These are phyloP conservation scores for Phytophthora brassicae DNA, from an alignment of 352 stramenopile species.

Conservation along the genomic window DNA sequence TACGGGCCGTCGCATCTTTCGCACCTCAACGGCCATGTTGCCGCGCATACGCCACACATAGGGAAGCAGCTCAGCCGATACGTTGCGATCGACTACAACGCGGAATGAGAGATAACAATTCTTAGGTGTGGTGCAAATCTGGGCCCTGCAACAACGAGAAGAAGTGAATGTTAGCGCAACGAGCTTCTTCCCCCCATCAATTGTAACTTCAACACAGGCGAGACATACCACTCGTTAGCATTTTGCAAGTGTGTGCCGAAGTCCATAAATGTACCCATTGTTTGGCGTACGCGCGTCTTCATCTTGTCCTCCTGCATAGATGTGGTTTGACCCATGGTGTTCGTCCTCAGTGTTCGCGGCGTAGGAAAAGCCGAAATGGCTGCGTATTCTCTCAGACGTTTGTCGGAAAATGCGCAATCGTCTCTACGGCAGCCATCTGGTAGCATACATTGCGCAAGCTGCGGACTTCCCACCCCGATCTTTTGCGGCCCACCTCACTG, in stretches of 20 bases:
- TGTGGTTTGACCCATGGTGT: slow-evolving; percentile 63
- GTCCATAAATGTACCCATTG: slow-evolving; percentile 73
- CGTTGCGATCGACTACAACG: slow-evolving; percentile 64
- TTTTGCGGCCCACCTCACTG: neutral
- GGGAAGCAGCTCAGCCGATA: slow-evolving; percentile 63
- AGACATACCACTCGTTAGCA: slow-evolving; percentile 73
- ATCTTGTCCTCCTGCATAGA: slow-evolving; percentile 75
- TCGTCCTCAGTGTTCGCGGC: neutral
- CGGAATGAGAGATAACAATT: slow-evolving; percentile 76
- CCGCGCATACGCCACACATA: slow-evolving; percentile 72
- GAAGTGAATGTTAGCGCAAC: neutral
- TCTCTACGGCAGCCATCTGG: slow-evolving; percentile 26
- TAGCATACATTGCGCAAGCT: slow-evolving; percentile 14
- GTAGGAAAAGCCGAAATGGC: slow-evolving; percentile 35
- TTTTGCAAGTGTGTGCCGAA: slow-evolving; percentile 72
- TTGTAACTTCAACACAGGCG: slow-evolving; percentile 17
- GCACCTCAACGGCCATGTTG: slow-evolving; percentile 73
- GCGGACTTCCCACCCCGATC: slow-evolving; percentile 12
- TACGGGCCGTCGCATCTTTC: slow-evolving; percentile 63
- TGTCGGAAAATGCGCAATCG: slow-evolving; percentile 19
- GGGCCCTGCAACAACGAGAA: slow-evolving; percentile 40
- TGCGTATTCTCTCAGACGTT: slow-evolving; percentile 12
- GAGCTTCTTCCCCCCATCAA: neutral
- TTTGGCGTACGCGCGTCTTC: slow-evolving; percentile 67
- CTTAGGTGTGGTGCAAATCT: slow-evolving; percentile 71